A percentile compares a stretch with the other conserved stretches of the same genome.
These are phyloP conservation scores for Spathaspora girioi DNA, from an alignment of 805 yeast species.

Conservation along the genomic window DNA sequence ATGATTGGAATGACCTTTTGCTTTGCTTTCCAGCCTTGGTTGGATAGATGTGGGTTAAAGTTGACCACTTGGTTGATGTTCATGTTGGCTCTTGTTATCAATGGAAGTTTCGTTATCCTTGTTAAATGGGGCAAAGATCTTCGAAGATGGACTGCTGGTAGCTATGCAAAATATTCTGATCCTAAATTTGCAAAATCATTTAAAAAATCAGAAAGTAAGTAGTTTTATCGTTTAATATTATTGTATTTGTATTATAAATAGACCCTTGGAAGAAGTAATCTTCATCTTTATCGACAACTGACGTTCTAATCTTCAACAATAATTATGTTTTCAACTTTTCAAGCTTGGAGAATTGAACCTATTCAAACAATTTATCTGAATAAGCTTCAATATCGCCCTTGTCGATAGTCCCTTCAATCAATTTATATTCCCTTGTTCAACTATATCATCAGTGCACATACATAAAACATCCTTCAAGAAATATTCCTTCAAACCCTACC, in stretches of 20 bases:
- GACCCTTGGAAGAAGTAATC: constrained; percentile 41
- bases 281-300: constrained; percentile 69
- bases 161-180: constrained; percentile 13
- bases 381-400: constrained; percentile 78
- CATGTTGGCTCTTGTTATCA: constrained; percentile 40
- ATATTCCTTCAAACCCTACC: constrained; percentile 92
- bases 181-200: constrained; percentile 17
- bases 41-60: constrained; percentile 34
- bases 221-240: neutral
- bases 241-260: neutral
- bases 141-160: constrained; percentile 31
- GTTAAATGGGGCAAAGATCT: constrained; percentile 40
- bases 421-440: constrained; percentile 81
- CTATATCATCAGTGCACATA: constrained; percentile 79
- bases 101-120: constrained; percentile 37
- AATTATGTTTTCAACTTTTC: constrained; percentile 89
- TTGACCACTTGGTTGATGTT: constrained; percentile 41
- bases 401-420: constrained; percentile 64
- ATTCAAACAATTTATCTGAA: constrained; percentile 72
- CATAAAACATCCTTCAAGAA: constrained; percentile 81
- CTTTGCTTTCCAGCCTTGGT: constrained; percentile 46
- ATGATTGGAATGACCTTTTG: constrained; percentile 43
- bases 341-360: constrained; percentile 80
- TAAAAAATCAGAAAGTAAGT: constrained; percentile 6
- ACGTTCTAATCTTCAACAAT: constrained; percentile 74